These are phyloP conservation scores for Dryadomyces quercus-mongolicae DNA, from an alignment of 2,329 filamentous ascomycete genomes.

Conservation along the genomic window DNA sequence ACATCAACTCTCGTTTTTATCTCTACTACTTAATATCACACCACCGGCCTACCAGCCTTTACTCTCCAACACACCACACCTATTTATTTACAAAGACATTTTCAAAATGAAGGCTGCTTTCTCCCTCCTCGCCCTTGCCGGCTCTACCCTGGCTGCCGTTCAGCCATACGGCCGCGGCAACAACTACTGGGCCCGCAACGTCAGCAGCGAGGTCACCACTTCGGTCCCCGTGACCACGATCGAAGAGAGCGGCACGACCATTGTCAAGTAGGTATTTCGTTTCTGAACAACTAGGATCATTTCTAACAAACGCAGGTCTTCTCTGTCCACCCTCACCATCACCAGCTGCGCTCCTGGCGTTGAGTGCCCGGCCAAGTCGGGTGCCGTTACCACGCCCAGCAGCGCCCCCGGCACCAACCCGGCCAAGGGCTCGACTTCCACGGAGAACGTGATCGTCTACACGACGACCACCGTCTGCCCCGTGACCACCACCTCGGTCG, in stretches of 20 bases:
- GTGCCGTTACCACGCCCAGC: too few species aligned
- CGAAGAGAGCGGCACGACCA: too few species aligned
- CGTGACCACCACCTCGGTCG: neutral
- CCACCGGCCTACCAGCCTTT: neutral
- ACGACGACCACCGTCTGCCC: slow-evolving; percentile 20
- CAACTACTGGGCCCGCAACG: neutral
- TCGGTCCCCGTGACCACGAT: slow-evolving; percentile 30
- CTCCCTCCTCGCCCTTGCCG: slow-evolving; percentile 19
- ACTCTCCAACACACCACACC: neutral
- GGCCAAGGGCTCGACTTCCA: neutral
- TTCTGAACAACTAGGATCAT: too few species aligned
- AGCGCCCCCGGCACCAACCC: neutral
- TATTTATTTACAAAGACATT: slow-evolving; percentile 4
- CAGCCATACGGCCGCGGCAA: neutral
- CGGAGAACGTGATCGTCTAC: slow-evolving; percentile 13
- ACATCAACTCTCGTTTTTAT: neutral
- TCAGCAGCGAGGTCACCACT: neutral
- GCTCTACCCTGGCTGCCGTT: slow-evolving; percentile 12
- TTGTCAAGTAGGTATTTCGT: too few species aligned
- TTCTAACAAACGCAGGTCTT: slow-evolving; percentile 15
- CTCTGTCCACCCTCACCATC: too few species aligned
- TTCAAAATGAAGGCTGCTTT: slow-evolving; percentile 20
- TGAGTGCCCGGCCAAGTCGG: too few species aligned
- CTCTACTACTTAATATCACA: neutral
- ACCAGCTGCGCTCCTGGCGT: too few species aligned